Base-by-base conservation (phyloP, 768 basidiomycete species). In the Tylopilus balloui region DNA sequence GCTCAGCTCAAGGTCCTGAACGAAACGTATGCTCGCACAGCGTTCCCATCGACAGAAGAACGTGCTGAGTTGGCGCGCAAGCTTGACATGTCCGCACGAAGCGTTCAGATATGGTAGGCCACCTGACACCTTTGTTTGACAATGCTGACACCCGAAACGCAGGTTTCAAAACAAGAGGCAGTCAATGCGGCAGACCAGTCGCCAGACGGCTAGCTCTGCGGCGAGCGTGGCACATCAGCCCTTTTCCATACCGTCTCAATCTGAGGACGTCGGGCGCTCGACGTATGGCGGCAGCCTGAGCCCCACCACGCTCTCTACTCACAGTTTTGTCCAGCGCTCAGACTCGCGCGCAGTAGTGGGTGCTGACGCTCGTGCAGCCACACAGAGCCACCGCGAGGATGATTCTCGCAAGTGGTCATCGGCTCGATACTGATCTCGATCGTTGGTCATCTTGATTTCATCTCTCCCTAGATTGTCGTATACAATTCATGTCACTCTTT, bases 91-190 rank as follows among this genome's bases (percentile, higher is more conserved):
- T 82, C 86, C 40, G 79, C 89, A 34, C 72, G 89, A 54, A 88
- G 86, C 55, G 89, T 92, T 50, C 89, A 92, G 65, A 91, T 92
- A 48, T 92, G 89, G 89, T 89, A 64, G 58, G 73, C 58, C 45
- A 19, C 42, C 35, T 41, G 42, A 43, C 38, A 54, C 38, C 32
- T 56, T 50, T 39, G 40, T 46, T 50, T 54, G 45, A 51, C 51
- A 23, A 45, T 13, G 41, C 58, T 63, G 58, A 59, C 58, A 47
- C 48, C 44, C 48, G 56, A 52, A 47, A 55, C 67, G n/a, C n/a
- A 90, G 88, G 88, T 90, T 90, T 73, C 88, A 90, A 70, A 90
- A 90, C 63, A 89, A 89, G 69, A 74, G 88, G 48, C 88, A 90
- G 63, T 83, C 86, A 8, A 86, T 85, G 83, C 75, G 86, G 45